Base-by-base conservation (phyloP, 768 basidiomycete species). In the Russula olivacea region DNA sequence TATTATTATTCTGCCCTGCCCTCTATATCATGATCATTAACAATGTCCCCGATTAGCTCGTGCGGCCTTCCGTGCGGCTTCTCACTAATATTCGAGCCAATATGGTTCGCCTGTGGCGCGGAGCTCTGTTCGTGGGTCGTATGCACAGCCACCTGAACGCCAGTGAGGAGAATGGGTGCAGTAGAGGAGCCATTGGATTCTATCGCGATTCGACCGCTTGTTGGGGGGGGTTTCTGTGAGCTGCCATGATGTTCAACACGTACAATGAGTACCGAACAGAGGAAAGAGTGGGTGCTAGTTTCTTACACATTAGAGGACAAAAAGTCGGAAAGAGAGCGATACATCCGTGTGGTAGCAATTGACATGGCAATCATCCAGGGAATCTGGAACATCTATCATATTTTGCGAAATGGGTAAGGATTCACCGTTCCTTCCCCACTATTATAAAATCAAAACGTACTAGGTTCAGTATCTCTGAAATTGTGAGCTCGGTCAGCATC, bases 81-180 rank as follows among this genome's bases (percentile, higher is more conserved):
- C 28, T 1, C 21, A 14, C 34, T 38, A 17, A n/a, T n/a, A n/a
- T 48, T 23, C 34, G 49, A 2, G 28, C 3, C 8, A 34, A 14
- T 7, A 14, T 23, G 30, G 12, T 19, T 48, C 6, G 32, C 23
- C n/a, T 17, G 55, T 14, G 40, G 19, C 40, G 30, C 9, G 4
- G 17, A 17, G 17, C 17, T 43, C 1, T 6, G 45, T 19, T 57
- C 60, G 32, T 45, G 47, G 8, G 40, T 23, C 21, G 30, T 65
- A 50, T 57, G 38, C 15, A 48, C 48, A 23, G 49, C 21, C 38
- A 64, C 59, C 14, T 56, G 32, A 38, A 64, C n/a, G 7, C 47
- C 47, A 51, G 14, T 34, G 45, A 64, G 28, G 2, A 48, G 48
- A 28, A 61, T 43, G 2, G 47, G 54, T 11, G 14, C 28, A 23